Conservation (phyloP, 768 basidiomycete species). For the Tylopilus felleus region DNA sequence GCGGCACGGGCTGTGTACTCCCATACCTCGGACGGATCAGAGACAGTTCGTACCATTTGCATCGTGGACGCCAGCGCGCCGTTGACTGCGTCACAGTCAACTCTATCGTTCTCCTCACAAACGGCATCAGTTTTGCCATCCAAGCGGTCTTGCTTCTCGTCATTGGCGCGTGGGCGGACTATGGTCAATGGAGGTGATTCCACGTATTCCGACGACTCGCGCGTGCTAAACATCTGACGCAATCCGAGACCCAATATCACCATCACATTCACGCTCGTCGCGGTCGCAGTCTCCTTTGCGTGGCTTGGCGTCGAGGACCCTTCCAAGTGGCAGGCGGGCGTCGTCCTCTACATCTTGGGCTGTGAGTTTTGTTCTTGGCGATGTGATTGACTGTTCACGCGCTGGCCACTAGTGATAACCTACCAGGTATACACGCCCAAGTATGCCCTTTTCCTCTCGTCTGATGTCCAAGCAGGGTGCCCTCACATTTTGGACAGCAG, state of each 20-base stretch:
- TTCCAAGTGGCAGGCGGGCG: constrained; percentile 59
- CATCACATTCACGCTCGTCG: constrained; percentile 66
- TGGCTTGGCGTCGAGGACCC: constrained; percentile 74
- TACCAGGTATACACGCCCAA: constrained; percentile 49
- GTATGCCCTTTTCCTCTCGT: background rate
- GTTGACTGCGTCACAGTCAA: constrained; percentile 45
- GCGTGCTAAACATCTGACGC: background rate
- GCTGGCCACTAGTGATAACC: constrained; percentile 49
- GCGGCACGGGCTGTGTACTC: too few species aligned
- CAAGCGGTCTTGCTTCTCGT: constrained; percentile 63
- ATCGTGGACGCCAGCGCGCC: too few species aligned
- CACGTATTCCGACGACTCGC: background rate
- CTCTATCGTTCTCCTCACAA: constrained; percentile 74
- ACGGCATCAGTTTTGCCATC: constrained; percentile 75
- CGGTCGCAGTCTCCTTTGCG: constrained; percentile 66
- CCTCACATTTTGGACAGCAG: constrained; percentile 81
- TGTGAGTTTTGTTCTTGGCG: constrained; percentile 37
- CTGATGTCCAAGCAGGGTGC: constrained; percentile 42
- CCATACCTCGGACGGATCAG: too few species aligned
- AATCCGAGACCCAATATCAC: constrained; percentile 65
- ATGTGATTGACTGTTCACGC: background rate
- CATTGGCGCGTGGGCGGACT: constrained; percentile 80
- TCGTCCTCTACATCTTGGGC: constrained; percentile 61
- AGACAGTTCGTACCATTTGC: too few species aligned
- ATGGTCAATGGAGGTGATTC: constrained; percentile 68